Percentiles rank a stretch among this genome's conserved stretches.
Evolutionary conservation across 2,329 filamentous ascomycete species (phyloP).

Genomic region (Talaromyces sp.): DNA sequence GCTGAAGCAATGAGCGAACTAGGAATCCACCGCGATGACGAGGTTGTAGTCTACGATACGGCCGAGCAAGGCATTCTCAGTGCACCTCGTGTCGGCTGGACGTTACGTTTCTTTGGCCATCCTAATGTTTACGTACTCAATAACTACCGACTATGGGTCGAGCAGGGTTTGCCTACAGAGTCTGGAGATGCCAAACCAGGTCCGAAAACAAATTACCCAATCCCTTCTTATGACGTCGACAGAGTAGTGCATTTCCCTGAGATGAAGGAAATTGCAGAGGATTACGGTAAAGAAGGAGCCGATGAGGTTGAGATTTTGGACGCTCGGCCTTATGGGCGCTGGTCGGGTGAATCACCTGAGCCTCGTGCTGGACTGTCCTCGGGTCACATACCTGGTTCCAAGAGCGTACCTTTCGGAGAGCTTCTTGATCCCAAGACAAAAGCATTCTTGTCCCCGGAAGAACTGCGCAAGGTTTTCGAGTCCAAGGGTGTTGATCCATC

Average conservation of each 20-base stretch:
- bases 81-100: conserved; percentile 91
- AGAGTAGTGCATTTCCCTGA: conserved; percentile 79
- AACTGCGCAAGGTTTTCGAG: conserved; percentile 71
- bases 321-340: conserved; percentile 73
- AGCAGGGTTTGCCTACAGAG: conserved; percentile 75
- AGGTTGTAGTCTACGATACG: conserved; percentile 88
- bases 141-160: conserved; percentile 93
- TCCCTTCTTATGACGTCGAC: conserved; percentile 53
- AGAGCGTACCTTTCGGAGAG: conserved; percentile 72
- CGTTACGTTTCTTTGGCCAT: conserved; percentile 84
- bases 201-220: conserved; percentile 43
- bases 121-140: conserved; percentile 82
- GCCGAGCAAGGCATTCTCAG: conserved; percentile 91
- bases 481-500: conserved; percentile 71
- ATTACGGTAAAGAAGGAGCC: conserved; percentile 74
- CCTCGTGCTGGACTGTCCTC: conserved; percentile 79
- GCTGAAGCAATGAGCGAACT: conserved; percentile 82
- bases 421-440: conserved; percentile 81
- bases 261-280: conserved; percentile 66
- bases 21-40: conserved; percentile 81
- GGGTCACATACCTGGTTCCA: conserved; percentile 85
- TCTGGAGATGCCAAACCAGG: conserved; percentile 51
- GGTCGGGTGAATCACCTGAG: conserved; percentile 76
- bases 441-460: conserved; percentile 64
- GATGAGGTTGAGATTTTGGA: conserved; percentile 86